Base-by-base conservation (phyloP, 140 eudicot genomes). In the Ambrosia hybrid region DNA sequence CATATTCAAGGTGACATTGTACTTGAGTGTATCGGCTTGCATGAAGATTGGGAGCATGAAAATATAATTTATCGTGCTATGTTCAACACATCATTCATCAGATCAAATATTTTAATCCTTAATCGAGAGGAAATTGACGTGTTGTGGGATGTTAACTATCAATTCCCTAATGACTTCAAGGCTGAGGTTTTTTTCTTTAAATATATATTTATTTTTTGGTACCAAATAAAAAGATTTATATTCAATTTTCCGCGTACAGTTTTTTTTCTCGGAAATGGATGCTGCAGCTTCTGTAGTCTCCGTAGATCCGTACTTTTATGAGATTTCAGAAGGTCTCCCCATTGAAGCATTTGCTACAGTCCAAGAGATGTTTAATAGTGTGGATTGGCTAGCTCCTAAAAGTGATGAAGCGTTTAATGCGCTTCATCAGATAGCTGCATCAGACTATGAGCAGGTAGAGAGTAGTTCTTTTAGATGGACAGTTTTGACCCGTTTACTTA, bases 231-330 rank as follows among this genome's bases (percentile, higher is more conserved):
- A 30, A 13, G 13, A n/a, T 67, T 67, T 21, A 70, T 76, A 5
- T 58, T 51, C 69, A 74, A 45, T 30, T 26, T 45, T 71, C 58
- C 80, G 41, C 45, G 33, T 83, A 76, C 83, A 93, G 98, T 85
- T 93, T 81, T 86, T 93, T 76, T 90, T 93, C 84, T 90, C 97
- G 17, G 98, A 93, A 75, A 93, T 90, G 96, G 91, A 93, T 62
- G 68, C 91, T 5, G 76, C 79, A 21, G 69, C 88, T 68, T 81
- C 91, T 57, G 63, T 76, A 37, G 73, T 71, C 52, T 71, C 90
- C 9, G 26, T 76, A 61, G 85, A 89, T 58, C 41, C 79, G 2
- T 85, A 83, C 72, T 85, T 83, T 73, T 74, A 83, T 60, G 98
- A 87, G 39, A 95, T 76, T 64, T 87, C 82, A 55, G 96, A 87